These are phyloP conservation scores for Monosporascus sp. DNA, from an alignment of 2,329 filamentous ascomycete species.

Conservation along the genomic window DNA sequence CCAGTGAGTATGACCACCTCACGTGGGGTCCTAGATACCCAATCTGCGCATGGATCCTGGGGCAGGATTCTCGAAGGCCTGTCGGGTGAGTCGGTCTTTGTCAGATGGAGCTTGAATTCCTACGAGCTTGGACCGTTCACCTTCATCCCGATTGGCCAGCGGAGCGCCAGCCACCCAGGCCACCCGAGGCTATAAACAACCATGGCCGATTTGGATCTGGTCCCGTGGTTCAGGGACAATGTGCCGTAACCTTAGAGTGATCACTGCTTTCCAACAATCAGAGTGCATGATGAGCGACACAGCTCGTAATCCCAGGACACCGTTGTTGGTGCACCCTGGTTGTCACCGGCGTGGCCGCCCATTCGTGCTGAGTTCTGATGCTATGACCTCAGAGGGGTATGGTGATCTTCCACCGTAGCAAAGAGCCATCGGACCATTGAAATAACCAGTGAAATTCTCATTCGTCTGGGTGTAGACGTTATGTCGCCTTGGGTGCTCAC, in stretches of 20 bases:
- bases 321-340: not conserved
- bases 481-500: not conserved
- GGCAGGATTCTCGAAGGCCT: too few relatives aligned
- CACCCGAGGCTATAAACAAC: too few relatives aligned
- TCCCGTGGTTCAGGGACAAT: not conserved
- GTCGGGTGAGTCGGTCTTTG: too few relatives aligned
- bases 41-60: too few relatives aligned
- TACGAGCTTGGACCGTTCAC: too few relatives aligned
- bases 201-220: not conserved
- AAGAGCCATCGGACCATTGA: not conserved
- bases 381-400: not conserved
- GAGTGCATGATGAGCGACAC: not conserved
- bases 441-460: not conserved
- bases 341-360: too few relatives aligned
- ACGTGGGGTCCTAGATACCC: too few relatives aligned
- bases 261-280: not conserved
- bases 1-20: too few relatives aligned
- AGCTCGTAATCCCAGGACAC: not conserved
- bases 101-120: too few relatives aligned
- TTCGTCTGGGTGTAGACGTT: not conserved
- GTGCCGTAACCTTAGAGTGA: not conserved
- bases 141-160: too few relatives aligned
- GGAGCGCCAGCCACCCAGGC: too few relatives aligned
- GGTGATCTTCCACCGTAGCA: not conserved
- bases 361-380: not conserved